Evolutionary conservation across 73 alveolate genomes (phyloP), one percentile per base, ranked within the genome.

Genomic region (Paramecium biaurelia): DNA sequence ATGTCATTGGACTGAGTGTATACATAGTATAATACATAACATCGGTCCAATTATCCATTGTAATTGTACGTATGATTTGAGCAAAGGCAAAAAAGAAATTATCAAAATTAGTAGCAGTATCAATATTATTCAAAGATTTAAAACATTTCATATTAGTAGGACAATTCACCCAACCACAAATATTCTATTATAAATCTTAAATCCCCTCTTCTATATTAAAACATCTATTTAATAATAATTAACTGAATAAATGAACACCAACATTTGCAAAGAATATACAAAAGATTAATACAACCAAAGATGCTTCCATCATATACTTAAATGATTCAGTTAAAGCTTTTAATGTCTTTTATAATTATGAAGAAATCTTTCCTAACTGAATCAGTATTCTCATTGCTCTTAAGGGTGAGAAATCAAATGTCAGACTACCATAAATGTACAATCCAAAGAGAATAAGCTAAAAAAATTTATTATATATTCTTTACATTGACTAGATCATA

Each of bases 41-140:
- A 79, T 79, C 76, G 0, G 90, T 79, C 90, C 90, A 79, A 43
- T 79, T 79, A 79, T 79, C 90, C 90, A 79, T 79, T 0, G 90
- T 79, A 34, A 79, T 79, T 43, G 76, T 79, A 21, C 90, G 47
- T n/a, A 79, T 24, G 21, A 79, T 47, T 79, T 41, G 18, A 10
- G 90, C 90, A 79, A 79, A 79, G 0, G 90, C 70, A 47, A 43
- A 45, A 79, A 79, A 47, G 45, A 79, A 79, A 47, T 26, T 43
- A 24, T 79, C 90, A 45, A 79, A 79, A 24, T 47, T 79, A 20
- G 63, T 79, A 24, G 49, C 72, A 4, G 53, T 18, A 9, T 79
- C 90, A 1, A 42, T 42, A 79, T 79, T 79, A 20, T 41, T 41
- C n/a, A 47, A 20, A 10, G 90, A 79, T 2, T 79, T 41, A 7